Percentiles rank a stretch among this genome's conserved stretches.
Evolutionary conservation across 805 yeast species (phyloP).

Genomic region (Zygosaccharomyces bisporus): DNA sequence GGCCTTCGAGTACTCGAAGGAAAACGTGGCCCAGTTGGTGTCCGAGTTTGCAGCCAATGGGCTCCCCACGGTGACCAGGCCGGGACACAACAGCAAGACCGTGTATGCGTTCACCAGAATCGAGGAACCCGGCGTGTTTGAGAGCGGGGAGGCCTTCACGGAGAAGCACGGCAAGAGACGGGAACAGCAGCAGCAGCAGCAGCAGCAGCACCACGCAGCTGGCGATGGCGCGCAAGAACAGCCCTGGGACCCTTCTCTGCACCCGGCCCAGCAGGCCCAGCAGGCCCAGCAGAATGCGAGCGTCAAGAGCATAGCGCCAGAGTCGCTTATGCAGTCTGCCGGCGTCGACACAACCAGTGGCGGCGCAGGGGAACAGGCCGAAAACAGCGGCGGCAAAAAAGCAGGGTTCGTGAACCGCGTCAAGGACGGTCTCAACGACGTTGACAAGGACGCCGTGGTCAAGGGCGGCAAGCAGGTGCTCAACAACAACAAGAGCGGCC

Average conservation of each 20-base stretch:
- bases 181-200: not conserved
- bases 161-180: not conserved
- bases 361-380: not conserved
- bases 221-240: no score
- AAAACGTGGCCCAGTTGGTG: slow-evolving; percentile 23
- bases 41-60: slow-evolving; percentile 30
- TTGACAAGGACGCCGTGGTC: not conserved
- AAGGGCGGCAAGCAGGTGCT: slow-evolving; percentile 2
- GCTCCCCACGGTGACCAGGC: slow-evolving; percentile 24
- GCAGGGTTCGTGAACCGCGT: not conserved
- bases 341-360: not conserved
- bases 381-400: not conserved
- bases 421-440: not conserved
- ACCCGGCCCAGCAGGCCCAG: no score
- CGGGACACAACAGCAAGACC: slow-evolving; percentile 23
- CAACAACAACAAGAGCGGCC: not conserved
- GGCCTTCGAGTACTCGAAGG: slow-evolving; percentile 25
- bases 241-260: no score
- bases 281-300: not conserved
- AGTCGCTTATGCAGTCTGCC: not conserved
- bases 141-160: slow-evolving; percentile 1
- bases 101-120: slow-evolving; percentile 27
- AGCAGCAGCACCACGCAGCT: not conserved
- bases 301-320: not conserved
- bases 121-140: slow-evolving; percentile 10